Base-by-base conservation (phyloP, 495 filamentous ascomycete genomes). In the Talaromyces proteolyticus region DNA sequence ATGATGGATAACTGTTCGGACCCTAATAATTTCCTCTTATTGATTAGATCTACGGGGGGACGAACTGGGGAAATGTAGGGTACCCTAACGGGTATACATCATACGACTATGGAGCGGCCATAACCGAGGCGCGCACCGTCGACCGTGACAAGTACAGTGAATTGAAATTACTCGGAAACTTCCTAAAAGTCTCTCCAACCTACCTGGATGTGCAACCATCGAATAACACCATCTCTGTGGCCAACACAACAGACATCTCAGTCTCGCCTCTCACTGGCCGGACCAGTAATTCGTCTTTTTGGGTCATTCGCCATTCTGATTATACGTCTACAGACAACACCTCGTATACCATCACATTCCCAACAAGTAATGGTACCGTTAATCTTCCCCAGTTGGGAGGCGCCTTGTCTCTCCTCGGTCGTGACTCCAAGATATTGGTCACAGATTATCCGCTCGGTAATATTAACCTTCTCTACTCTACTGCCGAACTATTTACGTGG, bases 21-120 rank as follows among this genome's bases (percentile, higher is more conserved):
- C 18, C 2, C 20, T 14, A 21, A 17, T 34, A 23, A 20, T 24
- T 43, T n/a, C 20, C 20, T 4, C 14, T 47, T 17, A 18, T 40
- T 26, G 14, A 25, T 1, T 12, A 83, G 80, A 80, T 69, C 1
- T 85, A 72, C 40, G 86, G 87, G 26, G 86, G 85, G n/a, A 88
- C 86, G 2, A 93, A 92, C 62, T 92, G 87, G 88, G 88, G 88
- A 11, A 91, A 91, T 56, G 62, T 91, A 23, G 87, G 87, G 1
- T 76, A 86, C 54, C 76, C 85, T 3, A 81, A 79, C 14, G 84
- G 83, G 12, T 90, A 89, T 57, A 87, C 87, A 2, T 84, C 78
- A 2, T 89, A 90, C 55, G 83, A 90, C 55, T 90, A 88, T 55
- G 82, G 77, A 34, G 78, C 84, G 25, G 70, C 73, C 3, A 86